Conservation (phyloP, 768 basidiomycete genomes). For the Suillus luteus region DNA sequence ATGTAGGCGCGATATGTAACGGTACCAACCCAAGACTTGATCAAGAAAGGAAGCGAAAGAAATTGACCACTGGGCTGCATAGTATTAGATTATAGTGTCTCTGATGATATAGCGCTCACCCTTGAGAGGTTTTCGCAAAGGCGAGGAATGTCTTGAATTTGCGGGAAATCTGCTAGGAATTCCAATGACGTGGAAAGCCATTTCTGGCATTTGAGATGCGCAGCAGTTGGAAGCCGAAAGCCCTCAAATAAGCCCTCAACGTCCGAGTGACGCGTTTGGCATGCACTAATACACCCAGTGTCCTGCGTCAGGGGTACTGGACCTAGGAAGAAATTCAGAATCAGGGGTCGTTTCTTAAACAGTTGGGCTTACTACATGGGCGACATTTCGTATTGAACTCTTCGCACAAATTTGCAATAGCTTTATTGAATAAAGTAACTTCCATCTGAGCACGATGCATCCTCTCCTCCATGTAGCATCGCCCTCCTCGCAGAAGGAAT, state of each 20-base stretch:
- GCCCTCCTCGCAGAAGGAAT: neutral
- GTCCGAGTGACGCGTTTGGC: neutral
- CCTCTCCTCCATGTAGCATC: neutral
- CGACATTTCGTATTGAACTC: neutral
- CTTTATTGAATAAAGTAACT: neutral
- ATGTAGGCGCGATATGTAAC: neutral
- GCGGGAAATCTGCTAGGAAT: neutral
- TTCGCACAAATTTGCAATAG: neutral
- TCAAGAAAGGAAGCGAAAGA: neutral
- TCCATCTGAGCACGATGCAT: conserved; percentile 5
- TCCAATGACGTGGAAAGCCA: neutral
- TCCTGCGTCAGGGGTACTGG: neutral
- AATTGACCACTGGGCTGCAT: neutral
- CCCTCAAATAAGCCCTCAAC: too few species aligned
- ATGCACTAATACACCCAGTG: neutral
- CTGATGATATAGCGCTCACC: neutral
- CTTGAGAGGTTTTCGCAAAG: neutral
- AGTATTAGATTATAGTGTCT: neutral
- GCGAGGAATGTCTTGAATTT: neutral
- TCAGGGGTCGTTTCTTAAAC: neutral
- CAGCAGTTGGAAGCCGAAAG: neutral
- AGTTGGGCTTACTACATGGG: neutral
- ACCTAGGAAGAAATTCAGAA: neutral
- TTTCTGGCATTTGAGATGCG: neutral
- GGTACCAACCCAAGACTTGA: neutral